Evolutionary conservation across 2,329 filamentous ascomycete genomes (phyloP).

Genomic region (Aspergillus pseudoviridinutans): DNA sequence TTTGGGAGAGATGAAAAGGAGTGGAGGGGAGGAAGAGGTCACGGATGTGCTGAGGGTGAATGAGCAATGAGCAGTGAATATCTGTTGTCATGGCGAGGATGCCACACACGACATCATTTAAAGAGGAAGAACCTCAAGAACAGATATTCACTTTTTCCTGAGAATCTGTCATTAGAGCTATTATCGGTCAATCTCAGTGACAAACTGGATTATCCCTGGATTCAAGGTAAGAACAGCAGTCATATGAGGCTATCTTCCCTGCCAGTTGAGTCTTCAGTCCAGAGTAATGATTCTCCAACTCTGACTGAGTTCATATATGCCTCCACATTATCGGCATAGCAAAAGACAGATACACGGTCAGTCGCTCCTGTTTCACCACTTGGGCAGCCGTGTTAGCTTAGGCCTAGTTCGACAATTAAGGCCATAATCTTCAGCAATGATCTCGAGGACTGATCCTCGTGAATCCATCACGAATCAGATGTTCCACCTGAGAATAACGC

Average conservation of each 20-base stretch:
- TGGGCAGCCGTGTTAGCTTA: neutral
- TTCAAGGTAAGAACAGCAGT: neutral
- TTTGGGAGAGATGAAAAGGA: neutral
- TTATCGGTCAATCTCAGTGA: neutral
- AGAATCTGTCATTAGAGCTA: neutral
- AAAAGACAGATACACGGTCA: neutral
- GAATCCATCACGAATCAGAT: neutral
- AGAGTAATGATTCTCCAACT: neutral
- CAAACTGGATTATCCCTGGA: neutral
- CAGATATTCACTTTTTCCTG: neutral
- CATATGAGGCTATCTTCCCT: neutral
- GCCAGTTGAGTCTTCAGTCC: neutral
- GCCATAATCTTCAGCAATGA: neutral
- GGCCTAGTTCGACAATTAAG: neutral
- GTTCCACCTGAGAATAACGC: neutral
- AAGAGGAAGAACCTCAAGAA: neutral
- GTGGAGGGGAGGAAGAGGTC: neutral
- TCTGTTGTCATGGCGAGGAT: neutral
- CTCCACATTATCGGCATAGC: neutral
- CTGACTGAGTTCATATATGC: no score
- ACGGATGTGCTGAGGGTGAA: neutral
- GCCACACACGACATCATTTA: neutral
- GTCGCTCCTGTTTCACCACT: neutral
- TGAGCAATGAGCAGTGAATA: neutral
- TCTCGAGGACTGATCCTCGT: neutral